Conservation (phyloP, 75 land plant species). For the Adiantum capillusveneris region DNA sequence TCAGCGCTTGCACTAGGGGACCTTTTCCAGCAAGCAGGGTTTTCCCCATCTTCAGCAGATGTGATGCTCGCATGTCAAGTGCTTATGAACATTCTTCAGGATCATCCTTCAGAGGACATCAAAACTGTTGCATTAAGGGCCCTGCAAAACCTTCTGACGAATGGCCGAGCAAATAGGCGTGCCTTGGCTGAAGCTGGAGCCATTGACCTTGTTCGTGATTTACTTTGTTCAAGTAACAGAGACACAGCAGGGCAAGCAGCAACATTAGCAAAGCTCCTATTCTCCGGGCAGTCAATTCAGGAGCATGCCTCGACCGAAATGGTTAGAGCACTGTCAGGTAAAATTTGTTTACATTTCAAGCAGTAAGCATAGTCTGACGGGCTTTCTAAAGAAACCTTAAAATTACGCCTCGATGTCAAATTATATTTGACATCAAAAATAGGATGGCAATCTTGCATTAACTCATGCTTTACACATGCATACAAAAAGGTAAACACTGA, state of each 20-base stretch:
- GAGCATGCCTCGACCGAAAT: constrained; percentile 10
- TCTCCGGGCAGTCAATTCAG: constrained; percentile 3
- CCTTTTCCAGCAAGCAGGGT: constrained; percentile 10
- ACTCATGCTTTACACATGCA: not conserved
- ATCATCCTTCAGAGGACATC: constrained; percentile 5
- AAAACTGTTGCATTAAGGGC: constrained; percentile 16
- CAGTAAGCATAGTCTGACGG: too few relatives aligned
- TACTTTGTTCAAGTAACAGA: not conserved
- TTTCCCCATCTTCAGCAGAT: constrained; percentile 4
- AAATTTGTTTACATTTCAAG: not conserved
- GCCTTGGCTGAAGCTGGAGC: constrained; percentile 17
- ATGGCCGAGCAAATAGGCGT: constrained; percentile 10
- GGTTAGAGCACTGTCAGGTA: constrained; percentile 9
- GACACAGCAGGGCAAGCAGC: constrained; percentile 18
- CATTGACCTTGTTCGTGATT: constrained; percentile 2
- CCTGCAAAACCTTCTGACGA: constrained; percentile 10
- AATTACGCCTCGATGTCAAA: too few relatives aligned
- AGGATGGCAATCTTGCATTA: too few relatives aligned
- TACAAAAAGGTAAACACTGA: too few relatives aligned
- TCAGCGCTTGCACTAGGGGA: constrained; percentile 20
- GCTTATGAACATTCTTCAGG: constrained; percentile 8
- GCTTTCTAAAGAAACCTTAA: too few relatives aligned
- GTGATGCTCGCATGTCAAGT: constrained; percentile 11
- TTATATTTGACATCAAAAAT: too few relatives aligned
- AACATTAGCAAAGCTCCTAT: constrained; percentile 1